Conservation (phyloP, 371 early-diverging fungal genomes). For the Syncephalastrum monosporum region DNA sequence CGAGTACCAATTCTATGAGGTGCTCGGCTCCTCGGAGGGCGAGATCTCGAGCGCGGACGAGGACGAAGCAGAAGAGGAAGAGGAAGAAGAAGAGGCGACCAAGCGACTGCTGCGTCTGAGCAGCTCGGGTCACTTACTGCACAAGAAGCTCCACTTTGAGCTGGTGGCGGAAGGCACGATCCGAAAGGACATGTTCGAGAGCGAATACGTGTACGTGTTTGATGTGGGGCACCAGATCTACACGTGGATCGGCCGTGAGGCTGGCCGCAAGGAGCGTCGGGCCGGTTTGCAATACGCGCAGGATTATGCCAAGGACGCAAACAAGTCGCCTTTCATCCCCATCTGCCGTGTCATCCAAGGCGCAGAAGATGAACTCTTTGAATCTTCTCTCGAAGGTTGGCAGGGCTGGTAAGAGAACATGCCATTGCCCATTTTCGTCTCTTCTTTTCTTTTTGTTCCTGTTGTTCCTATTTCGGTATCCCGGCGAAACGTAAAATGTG, state of each 20-base stretch:
- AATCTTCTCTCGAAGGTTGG: conserved; percentile 48
- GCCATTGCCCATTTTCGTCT: no score
- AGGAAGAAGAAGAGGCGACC: conserved; percentile 27
- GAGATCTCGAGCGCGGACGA: conserved; percentile 48
- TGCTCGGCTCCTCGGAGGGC: conserved; percentile 62
- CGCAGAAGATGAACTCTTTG: conserved; percentile 59
- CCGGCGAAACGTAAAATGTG: no score
- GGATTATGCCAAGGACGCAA: conserved; percentile 51
- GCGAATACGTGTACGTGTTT: conserved; percentile 61
- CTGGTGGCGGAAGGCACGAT: conserved; percentile 50
- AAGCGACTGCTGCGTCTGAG: conserved; percentile 45
- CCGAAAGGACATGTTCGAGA: conserved; percentile 47
- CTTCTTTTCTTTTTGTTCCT: no score
- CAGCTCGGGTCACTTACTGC: conserved; percentile 31
- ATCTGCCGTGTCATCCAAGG: conserved; percentile 72
- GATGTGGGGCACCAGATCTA: conserved; percentile 62
- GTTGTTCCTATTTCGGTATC: no score
- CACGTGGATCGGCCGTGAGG: conserved; percentile 63
- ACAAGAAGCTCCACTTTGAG: conserved; percentile 40
- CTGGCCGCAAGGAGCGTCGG: conserved; percentile 58
- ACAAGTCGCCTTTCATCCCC: conserved; percentile 57
- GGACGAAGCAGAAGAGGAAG: conserved; percentile 26
- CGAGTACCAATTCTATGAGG: conserved; percentile 60
- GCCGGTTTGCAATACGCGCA: conserved; percentile 64
- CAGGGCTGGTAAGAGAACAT: conserved; percentile 40